Conservation (phyloP, 148 eudicot species). For the Chenopodium berlandieri region DNA sequence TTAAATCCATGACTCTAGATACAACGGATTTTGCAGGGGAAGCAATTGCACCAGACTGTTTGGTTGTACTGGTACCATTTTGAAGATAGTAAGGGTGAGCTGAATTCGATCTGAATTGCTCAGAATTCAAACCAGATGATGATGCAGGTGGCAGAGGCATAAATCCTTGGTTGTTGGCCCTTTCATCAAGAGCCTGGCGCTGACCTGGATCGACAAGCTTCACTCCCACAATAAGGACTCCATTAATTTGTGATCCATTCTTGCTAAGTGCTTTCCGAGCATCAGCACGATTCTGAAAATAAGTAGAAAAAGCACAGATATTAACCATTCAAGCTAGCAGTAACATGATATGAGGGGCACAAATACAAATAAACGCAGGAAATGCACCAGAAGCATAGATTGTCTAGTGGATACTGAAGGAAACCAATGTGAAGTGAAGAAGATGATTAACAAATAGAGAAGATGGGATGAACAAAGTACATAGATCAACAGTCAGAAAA, state of each 20-base stretch:
- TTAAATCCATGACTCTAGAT: constrained; percentile 74
- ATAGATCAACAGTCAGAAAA: not conserved
- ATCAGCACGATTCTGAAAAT: constrained; percentile 70
- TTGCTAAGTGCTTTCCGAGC: constrained; percentile 89
- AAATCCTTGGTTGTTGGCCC: constrained; percentile 75
- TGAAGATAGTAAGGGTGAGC: constrained; percentile 50
- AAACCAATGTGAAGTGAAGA: not conserved
- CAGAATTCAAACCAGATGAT: constrained; percentile 42
- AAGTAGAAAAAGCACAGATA: not conserved
- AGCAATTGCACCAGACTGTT: constrained; percentile 74
- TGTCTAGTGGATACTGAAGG: not conserved
- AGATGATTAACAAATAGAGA: not conserved
- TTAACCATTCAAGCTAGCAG: not conserved
- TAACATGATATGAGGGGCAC: not conserved
- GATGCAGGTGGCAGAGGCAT: constrained; percentile 66
- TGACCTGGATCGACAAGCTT: constrained; percentile 78
- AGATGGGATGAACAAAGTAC: not conserved
- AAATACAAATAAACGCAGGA: not conserved
- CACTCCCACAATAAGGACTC: constrained; percentile 84
- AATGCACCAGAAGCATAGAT: not conserved
- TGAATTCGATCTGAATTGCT: constrained; percentile 39
- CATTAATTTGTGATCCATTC: constrained; percentile 81
- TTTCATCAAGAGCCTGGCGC: constrained; percentile 66
- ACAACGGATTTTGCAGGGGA: constrained; percentile 76
- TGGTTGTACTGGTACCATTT: constrained; percentile 50